Percentiles rank a stretch among this genome's conserved stretches.
Conservation (phyloP, 495 filamentous ascomycete genomes). For the Penicillium paradoxum region DNA sequence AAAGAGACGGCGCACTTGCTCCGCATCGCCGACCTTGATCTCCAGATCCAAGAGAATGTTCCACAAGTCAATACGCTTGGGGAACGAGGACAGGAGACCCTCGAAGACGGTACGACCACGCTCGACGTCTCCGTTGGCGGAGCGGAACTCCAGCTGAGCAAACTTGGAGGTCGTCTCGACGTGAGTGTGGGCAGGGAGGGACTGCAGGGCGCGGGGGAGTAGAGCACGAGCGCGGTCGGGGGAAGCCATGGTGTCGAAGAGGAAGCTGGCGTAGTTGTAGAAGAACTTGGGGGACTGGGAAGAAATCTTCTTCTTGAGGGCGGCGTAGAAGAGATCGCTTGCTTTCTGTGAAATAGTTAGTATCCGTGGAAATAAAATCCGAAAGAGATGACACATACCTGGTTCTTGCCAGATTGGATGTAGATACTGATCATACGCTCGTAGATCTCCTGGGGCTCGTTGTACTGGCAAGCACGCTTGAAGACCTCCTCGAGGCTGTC, state of each 20-base stretch:
- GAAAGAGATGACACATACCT: conserved; percentile 35
- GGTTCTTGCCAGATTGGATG: conserved; percentile 79
- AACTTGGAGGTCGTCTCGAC: conserved; percentile 79
- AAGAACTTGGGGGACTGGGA: conserved; percentile 67
- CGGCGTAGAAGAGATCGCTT: conserved; percentile 77
- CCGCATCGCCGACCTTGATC: conserved; percentile 57
- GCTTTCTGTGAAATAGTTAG: conserved; percentile 64
- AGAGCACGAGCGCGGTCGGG: conserved; percentile 72
- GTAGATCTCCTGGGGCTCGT: conserved; percentile 85
- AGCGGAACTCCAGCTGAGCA: conserved; percentile 84
- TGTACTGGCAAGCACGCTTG: conserved; percentile 88
- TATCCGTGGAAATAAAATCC: conserved; percentile 1
- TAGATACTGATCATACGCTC: conserved; percentile 89
- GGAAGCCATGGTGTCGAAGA: conserved; percentile 63
- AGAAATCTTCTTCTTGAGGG: conserved; percentile 82
- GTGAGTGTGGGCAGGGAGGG: conserved; percentile 66
- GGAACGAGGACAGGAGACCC: conserved; percentile 74
- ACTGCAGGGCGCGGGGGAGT: conserved; percentile 81
- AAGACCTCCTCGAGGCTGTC: conserved; percentile 84
- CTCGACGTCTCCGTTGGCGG: conserved; percentile 76
- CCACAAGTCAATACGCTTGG: conserved; percentile 87
- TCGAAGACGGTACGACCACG: conserved; percentile 94
- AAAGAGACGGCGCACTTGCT: conserved; percentile 68
- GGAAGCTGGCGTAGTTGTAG: conserved; percentile 92
- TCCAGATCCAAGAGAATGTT: conserved; percentile 87